Conservation (phyloP, 2,329 filamentous ascomycete species). For the Metarhizium brunneum region DNA sequence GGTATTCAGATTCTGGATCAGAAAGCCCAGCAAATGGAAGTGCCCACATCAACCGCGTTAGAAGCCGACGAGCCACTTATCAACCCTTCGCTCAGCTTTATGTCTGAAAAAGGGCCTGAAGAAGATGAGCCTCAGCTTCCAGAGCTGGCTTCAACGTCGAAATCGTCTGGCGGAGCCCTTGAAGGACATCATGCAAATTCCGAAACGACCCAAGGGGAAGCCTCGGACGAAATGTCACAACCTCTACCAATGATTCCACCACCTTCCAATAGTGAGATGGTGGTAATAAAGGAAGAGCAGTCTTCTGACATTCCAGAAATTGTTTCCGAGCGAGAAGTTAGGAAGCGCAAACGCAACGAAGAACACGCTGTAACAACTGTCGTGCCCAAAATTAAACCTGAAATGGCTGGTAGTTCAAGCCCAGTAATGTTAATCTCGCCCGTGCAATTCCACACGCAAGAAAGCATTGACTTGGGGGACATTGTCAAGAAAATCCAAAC, state of each 20-base stretch:
- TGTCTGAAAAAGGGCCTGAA: background rate
- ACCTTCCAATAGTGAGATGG: slow-evolving; percentile 4
- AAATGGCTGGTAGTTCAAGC: slow-evolving; percentile 21
- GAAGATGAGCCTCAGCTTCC: slow-evolving; percentile 4
- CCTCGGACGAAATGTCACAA: slow-evolving; percentile 12
- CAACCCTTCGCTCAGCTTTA: slow-evolving; percentile 3
- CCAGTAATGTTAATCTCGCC: slow-evolving; percentile 15
- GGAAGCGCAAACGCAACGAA: slow-evolving; percentile 34
- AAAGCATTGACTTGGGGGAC: slow-evolving; percentile 49
- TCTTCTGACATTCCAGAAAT: slow-evolving; percentile 44
- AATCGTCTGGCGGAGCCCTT: background rate
- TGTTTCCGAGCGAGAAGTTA: slow-evolving; percentile 38
- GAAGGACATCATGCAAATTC: slow-evolving; percentile 6
- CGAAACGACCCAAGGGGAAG: slow-evolving; percentile 20
- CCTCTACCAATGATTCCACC: slow-evolving; percentile 15
- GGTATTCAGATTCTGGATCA: slow-evolving; percentile 20
- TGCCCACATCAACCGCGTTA: slow-evolving; percentile 1
- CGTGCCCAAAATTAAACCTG: slow-evolving; percentile 31
- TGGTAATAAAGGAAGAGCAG: slow-evolving; percentile 38
- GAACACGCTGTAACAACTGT: slow-evolving; percentile 13
- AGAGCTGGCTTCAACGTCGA: background rate
- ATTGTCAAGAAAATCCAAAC: slow-evolving; percentile 23
- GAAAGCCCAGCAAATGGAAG: background rate
- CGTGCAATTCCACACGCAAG: slow-evolving; percentile 29
- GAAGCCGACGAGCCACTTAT: slow-evolving; percentile 3